Percentiles rank a stretch among this genome's conserved stretches.
Evolutionary conservation across 345 rosid genomes (phyloP).

Genomic region (Boechera divaricarpa): DNA sequence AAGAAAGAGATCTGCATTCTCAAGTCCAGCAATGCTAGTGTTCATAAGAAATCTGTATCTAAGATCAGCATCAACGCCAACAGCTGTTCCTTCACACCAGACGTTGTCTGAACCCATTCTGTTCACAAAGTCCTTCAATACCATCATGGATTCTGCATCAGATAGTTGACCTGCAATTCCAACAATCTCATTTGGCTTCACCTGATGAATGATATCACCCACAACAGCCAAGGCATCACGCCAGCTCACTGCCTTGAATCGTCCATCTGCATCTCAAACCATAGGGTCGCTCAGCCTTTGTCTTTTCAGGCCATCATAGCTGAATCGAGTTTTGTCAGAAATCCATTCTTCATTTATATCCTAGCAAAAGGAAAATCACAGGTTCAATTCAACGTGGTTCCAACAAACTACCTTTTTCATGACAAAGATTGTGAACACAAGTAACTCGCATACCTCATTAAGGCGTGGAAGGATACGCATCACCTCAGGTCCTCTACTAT

Average conservation of each 20-base stretch:
- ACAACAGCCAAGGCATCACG: slow-evolving; percentile 88
- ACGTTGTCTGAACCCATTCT: slow-evolving; percentile 90
- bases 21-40: slow-evolving; percentile 80
- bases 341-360: slow-evolving; percentile 99
- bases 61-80: slow-evolving; percentile 76
- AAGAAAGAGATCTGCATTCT: slow-evolving; percentile 90
- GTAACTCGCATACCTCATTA: slow-evolving; percentile 68
- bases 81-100: slow-evolving; percentile 89
- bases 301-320: slow-evolving; percentile 95
- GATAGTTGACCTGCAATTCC: slow-evolving; percentile 89
- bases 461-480: slow-evolving; percentile 90
- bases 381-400: neutral
- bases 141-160: slow-evolving; percentile 99
- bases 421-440: neutral
- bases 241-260: slow-evolving; percentile 88
- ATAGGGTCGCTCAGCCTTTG: slow-evolving; percentile 98
- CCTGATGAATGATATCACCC: slow-evolving; percentile 77
- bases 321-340: slow-evolving; percentile 93
- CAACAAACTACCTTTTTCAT: neutral
- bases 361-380: slow-evolving; percentile 51
- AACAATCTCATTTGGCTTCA: slow-evolving; percentile 79
- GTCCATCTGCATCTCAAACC: slow-evolving; percentile 90
- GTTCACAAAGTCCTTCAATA: slow-evolving; percentile 87
- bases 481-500: slow-evolving; percentile 98
- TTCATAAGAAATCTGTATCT: slow-evolving; percentile 91